Base-by-base conservation (phyloP, 2,329 filamentous ascomycete species). In the Colletotrichum cuscutae region DNA sequence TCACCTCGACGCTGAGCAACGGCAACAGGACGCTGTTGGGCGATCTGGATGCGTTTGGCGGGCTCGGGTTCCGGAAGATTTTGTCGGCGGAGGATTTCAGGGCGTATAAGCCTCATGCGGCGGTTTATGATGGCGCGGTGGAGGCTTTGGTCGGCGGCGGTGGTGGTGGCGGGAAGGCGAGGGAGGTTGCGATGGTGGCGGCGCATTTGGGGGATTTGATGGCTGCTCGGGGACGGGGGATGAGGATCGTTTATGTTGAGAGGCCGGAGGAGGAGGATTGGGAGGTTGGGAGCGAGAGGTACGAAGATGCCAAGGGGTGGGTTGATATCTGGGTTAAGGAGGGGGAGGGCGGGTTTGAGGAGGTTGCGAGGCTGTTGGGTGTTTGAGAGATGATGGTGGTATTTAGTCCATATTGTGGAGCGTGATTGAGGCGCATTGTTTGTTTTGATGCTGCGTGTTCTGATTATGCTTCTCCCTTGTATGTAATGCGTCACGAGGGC, bases 171-270 rank as follows among this genome's bases (percentile, higher is more conserved):
- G 74, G 91, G 54, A 76, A 87, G 73, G 88, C 91, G 0, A 79
- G 80, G 2, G 86, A 95, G 78, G 92, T 94, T 70, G 92, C 90
- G 24, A 90, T 97, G 89, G 93, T 97, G 24, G 94, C 94, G 19
- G 91, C 94, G 49, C 94, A 96, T 82, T 82, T 96, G 71, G 80
- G 78, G 6, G 94, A 96, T 81, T 82, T 97, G 67, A 84, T 89
- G 73, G 92, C 88, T 0, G 94, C 94, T 5, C 90, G 90, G 76
- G 79, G 77, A 2, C 87, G 85, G 72, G 94, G 94, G 0, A 83
- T 95, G 73, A 86, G 88, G 76, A 94, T 93, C 0, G 86, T 97
- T 2, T 97, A 95, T 79, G 89, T 97, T 3, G 93, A 94, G 82
- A 85, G 94, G 71, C 80, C 82, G 3, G 76, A 80, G 56, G 94